Percentiles rank a stretch among this genome's conserved stretches.
These are phyloP conservation scores for Massarina eburnea DNA, from an alignment of 2,329 filamentous ascomycete species.

Conservation along the genomic window DNA sequence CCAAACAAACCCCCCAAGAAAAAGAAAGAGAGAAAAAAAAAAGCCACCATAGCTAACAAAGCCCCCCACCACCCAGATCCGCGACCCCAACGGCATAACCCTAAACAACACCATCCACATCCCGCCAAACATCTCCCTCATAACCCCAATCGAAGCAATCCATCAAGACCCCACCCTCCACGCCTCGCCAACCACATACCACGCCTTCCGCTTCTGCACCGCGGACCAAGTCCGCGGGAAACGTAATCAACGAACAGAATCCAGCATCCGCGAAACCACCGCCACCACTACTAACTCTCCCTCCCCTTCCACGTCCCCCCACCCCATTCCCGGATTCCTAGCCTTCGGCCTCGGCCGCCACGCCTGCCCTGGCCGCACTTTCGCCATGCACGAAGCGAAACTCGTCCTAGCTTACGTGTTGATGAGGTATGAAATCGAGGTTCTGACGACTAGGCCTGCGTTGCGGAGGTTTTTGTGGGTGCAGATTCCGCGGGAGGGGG, in stretches of 20 bases:
- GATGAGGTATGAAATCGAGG: conserved; percentile 1
- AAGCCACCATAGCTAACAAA: too few species aligned
- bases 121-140: background rate
- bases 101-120: background rate
- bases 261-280: too few species aligned
- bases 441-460: too few species aligned
- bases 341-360: conserved; percentile 5
- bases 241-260: too few species aligned
- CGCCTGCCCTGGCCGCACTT: conserved; percentile 7
- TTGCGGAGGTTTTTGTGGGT: too few species aligned
- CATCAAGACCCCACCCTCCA: conserved; percentile 1
- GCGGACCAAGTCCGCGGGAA: conserved; percentile 1
- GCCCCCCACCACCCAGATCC: conserved; percentile 37
- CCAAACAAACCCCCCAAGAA: too few species aligned
- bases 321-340: too few species aligned
- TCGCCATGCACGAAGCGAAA: conserved; percentile 4
- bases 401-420: conserved; percentile 5
- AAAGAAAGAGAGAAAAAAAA: too few species aligned
- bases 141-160: conserved; percentile 1
- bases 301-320: too few species aligned
- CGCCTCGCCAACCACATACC: conserved; percentile 4
- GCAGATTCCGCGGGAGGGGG: too few species aligned
- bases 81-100: background rate
- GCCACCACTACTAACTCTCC: too few species aligned
- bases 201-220: conserved; percentile 11